These are phyloP conservation scores for Durio zibethinus DNA, from an alignment of 345 rosid genomes.

Conservation along the genomic window DNA sequence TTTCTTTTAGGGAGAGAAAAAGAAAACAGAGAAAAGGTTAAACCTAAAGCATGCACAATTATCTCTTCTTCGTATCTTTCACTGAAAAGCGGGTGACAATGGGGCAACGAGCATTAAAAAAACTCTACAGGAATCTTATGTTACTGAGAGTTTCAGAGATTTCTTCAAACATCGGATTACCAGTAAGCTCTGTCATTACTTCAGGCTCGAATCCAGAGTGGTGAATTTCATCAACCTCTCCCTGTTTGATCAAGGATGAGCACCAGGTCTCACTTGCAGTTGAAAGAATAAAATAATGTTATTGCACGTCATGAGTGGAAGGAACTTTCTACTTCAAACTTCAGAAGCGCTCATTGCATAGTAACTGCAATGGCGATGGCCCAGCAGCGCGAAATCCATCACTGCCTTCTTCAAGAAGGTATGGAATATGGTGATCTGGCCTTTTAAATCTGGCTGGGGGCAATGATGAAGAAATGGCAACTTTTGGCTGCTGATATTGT, in stretches of 20 bases:
- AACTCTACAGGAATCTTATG: neutral
- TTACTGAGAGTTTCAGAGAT: neutral
- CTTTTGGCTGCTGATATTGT: constrained; percentile 38
- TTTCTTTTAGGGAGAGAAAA: neutral
- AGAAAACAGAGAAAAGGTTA: no score
- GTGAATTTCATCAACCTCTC: neutral
- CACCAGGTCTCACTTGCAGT: neutral
- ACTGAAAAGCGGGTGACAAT: neutral
- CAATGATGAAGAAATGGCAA: constrained; percentile 40
- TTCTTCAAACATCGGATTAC: neutral
- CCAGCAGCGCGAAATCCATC: constrained; percentile 34
- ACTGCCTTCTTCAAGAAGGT: constrained; percentile 35
- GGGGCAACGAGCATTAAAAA: neutral
- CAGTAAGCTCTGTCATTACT: neutral
- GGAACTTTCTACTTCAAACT: neutral
- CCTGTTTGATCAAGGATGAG: neutral
- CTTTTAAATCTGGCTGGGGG: constrained; percentile 37
- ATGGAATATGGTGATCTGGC: constrained; percentile 48
- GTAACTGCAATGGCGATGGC: constrained; percentile 53
- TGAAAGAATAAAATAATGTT: constrained; percentile 25
- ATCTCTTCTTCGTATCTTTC: neutral
- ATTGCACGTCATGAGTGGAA: neutral
- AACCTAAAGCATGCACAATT: neutral
- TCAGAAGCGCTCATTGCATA: constrained; percentile 52
- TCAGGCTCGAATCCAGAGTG: neutral